These are phyloP conservation scores for Penicillium sp. DNA, from an alignment of 2,329 filamentous ascomycete species.

Conservation along the genomic window DNA sequence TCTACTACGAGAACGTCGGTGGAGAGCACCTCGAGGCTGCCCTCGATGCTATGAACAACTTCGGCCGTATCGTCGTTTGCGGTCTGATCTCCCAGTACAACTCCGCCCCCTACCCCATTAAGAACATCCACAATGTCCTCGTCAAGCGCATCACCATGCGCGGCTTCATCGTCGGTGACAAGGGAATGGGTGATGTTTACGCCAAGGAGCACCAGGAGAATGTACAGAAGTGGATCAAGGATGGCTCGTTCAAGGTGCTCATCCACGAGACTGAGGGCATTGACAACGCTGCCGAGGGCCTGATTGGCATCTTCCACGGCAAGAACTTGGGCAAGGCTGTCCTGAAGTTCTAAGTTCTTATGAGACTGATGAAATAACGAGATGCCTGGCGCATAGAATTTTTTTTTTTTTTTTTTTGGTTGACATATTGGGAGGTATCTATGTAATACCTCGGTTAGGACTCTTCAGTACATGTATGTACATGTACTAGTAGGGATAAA, in stretches of 20 bases:
- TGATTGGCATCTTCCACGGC: slow-evolving; percentile 71
- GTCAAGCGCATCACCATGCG: slow-evolving; percentile 64
- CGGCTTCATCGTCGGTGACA: slow-evolving; percentile 71
- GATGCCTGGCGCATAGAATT: slow-evolving; percentile 8
- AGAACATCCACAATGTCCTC: slow-evolving; percentile 64
- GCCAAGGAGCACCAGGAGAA: slow-evolving; percentile 70
- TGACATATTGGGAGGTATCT: neutral
- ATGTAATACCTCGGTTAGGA: slow-evolving; percentile 18
- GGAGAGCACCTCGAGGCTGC: slow-evolving; percentile 71
- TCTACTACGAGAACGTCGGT: slow-evolving; percentile 79
- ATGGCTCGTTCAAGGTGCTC: slow-evolving; percentile 71
- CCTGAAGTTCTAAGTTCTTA: slow-evolving; percentile 59
- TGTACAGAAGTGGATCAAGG: slow-evolving; percentile 70
- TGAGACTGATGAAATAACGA: slow-evolving; percentile 14
- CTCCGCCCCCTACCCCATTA: slow-evolving; percentile 63
- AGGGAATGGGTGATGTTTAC: slow-evolving; percentile 65
- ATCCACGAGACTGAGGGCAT: slow-evolving; percentile 70
- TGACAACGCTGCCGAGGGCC: slow-evolving; percentile 69
- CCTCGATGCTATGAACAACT: slow-evolving; percentile 60
- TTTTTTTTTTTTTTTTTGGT: no score
- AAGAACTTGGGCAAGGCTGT: slow-evolving; percentile 86
- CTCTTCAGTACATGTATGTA: neutral
- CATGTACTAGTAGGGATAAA: neutral
- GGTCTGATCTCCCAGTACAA: slow-evolving; percentile 79
- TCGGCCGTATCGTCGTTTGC: slow-evolving; percentile 64